A percentile compares a stretch with the other conserved stretches of the same genome.
These are phyloP conservation scores for Diaporthe caulivora DNA, from an alignment of 2,329 filamentous ascomycete genomes.

Conservation along the genomic window DNA sequence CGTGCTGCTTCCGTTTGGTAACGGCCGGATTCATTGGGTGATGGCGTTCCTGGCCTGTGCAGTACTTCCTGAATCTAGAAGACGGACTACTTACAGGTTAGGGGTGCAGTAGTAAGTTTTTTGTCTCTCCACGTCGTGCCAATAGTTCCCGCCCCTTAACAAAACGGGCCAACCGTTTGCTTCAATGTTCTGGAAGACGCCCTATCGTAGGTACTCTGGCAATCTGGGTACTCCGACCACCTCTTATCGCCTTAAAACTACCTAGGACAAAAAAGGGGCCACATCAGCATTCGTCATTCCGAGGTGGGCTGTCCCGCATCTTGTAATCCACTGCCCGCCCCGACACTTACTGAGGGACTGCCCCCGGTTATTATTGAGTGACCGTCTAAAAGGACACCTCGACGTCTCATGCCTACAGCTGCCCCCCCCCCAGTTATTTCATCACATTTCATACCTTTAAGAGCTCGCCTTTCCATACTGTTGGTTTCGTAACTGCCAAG, in stretches of 20 bases:
- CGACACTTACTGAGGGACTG: neutral
- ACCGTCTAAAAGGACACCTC: constrained; percentile 36
- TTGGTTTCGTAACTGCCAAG: neutral
- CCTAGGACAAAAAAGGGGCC: constrained; percentile 7
- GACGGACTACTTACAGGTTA: no score
- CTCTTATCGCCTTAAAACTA: neutral
- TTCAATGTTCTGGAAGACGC: constrained; percentile 20
- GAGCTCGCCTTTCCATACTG: neutral
- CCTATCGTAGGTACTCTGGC: neutral
- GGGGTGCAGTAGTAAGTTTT: neutral
- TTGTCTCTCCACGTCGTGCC: neutral
- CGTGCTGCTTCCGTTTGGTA: neutral
- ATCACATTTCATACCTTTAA: neutral
- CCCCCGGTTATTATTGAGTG: constrained; percentile 2
- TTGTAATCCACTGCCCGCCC: constrained; percentile 19
- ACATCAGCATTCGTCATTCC: constrained; percentile 27
- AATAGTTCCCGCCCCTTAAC: neutral
- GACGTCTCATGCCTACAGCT: constrained; percentile 16
- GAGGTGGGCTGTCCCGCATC: constrained; percentile 21
- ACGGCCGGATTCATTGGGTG: neutral
- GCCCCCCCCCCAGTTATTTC: constrained; percentile 1
- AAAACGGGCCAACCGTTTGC: neutral
- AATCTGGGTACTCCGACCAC: neutral
- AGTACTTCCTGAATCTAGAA: no score
- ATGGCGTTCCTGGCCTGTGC: neutral